Evolutionary conservation across 495 filamentous ascomycete species (phyloP), one percentile per base, ranked within the genome.

Genomic region (Talaromyces borbonicus): DNA sequence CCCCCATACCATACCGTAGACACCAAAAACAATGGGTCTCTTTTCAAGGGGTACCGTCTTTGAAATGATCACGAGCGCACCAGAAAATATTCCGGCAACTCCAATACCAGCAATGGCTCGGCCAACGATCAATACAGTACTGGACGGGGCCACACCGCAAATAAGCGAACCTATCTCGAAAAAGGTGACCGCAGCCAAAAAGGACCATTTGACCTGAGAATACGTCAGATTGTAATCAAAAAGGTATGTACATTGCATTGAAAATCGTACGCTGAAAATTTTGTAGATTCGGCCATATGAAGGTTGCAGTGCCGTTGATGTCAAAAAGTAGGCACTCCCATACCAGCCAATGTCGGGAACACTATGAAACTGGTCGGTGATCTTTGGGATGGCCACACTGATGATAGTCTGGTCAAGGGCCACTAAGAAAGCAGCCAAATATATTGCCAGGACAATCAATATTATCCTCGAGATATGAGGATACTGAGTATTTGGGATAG

Each of bases 81-180:
- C 88, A 1, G 78, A 78, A 57, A 85, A 86, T 45, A 92, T 79
- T 31, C 85, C 88, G 1, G 83, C 81, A 15, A 70, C 69, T 3
- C 85, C 85, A 20, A 87, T 52, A 6, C 85, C 85, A 14, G 84
- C 80, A 35, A 90, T 67, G 8, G 85, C 84, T n/a, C 86, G 74
- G 3, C 85, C 86, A 46, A 87, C 55, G 53, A 90, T 88, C 22
- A 92, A 67, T 6, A 74, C 73, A 1, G 67, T 62, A 6, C 78
- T 84, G 31, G 63, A 77, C 0, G 82, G 78, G 3, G 86, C 82
- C 2, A 75, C 74, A 36, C 72, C 85, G 57, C 84, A 89, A 43
- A 90, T 65, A 26, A 82, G 56, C 18, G 75, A 80, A 24, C 85
- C 85, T 23, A 85, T 37, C 49, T 87, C 85, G 55, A 90, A 89